Conservation (phyloP, 2,329 filamentous ascomycete species). For the Pyrenophora teres region DNA sequence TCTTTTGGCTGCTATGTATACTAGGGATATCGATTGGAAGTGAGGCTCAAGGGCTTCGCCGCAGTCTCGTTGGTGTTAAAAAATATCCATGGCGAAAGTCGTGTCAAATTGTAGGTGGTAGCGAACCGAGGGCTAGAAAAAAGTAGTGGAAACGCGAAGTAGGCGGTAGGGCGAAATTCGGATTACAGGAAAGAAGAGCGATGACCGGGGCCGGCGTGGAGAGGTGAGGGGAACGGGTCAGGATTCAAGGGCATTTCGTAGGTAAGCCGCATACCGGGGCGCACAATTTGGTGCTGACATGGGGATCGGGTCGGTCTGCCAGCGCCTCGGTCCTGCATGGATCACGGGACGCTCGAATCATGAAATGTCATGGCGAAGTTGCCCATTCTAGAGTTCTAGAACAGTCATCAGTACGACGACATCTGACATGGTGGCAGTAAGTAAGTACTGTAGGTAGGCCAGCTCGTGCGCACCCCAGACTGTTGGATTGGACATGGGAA, state of each 20-base stretch:
- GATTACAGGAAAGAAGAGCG: neutral
- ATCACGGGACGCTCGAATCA: no score
- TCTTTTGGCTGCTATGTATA: conserved; percentile 7
- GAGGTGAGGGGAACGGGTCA: conserved; percentile 9
- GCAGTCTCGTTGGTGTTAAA: conserved; percentile 26
- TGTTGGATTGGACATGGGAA: no score
- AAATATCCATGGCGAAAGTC: conserved; percentile 20
- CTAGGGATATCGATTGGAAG: conserved; percentile 16
- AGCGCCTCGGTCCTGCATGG: conserved; percentile 9
- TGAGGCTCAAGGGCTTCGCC: conserved; percentile 32
- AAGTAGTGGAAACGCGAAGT: neutral
- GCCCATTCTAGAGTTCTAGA: no score
- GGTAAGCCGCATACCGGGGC: conserved; percentile 2
- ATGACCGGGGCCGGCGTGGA: conserved; percentile 9
- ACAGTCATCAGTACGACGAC: no score
- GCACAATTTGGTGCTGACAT: conserved; percentile 10
- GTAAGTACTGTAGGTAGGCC: no score
- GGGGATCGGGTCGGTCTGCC: conserved; percentile 1
- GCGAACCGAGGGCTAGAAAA: neutral
- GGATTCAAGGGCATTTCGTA: conserved; percentile 4
- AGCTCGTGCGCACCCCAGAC: no score
- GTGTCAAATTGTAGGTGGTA: neutral
- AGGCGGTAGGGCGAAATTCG: neutral
- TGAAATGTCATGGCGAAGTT: no score
- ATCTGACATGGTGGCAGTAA: no score